These are phyloP conservation scores for Aspergillus sclerotialis DNA, from an alignment of 2,329 filamentous ascomycete genomes.

Conservation along the genomic window DNA sequence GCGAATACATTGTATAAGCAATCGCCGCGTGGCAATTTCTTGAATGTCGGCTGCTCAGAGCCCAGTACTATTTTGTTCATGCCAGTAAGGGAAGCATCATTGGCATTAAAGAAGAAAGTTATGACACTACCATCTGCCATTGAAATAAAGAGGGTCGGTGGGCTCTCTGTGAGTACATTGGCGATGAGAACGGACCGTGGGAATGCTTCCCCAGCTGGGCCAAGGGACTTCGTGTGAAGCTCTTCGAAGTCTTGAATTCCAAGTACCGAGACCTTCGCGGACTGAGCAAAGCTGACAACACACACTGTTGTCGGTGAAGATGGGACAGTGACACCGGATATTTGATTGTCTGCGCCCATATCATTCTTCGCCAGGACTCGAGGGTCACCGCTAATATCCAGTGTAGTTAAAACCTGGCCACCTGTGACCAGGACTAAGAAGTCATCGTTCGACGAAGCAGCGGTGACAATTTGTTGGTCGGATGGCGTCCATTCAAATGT, in stretches of 20 bases:
- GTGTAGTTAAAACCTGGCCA: conserved; percentile 63
- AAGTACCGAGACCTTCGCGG: conserved; percentile 70
- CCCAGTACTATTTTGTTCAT: conserved; percentile 80
- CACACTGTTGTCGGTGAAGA: conserved; percentile 57
- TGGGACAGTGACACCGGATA: conserved; percentile 77
- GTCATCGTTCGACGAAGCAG: conserved; percentile 65
- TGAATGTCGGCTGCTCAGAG: conserved; percentile 74
- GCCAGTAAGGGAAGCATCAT: conserved; percentile 57
- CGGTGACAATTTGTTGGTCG: conserved; percentile 57
- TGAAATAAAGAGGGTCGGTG: conserved; percentile 75
- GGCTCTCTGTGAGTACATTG: conserved; percentile 60
- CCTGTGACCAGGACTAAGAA: conserved; percentile 68
- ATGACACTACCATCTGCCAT: conserved; percentile 90
- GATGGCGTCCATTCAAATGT: conserved; percentile 42
- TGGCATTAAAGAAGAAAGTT: conserved; percentile 65
- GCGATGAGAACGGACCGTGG: conserved; percentile 76
- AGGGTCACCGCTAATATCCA: conserved; percentile 57
- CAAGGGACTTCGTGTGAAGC: conserved; percentile 57
- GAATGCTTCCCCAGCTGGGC: conserved; percentile 64
- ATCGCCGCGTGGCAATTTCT: conserved; percentile 63
- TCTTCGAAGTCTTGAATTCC: conserved; percentile 60
- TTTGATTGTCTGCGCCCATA: conserved; percentile 62
- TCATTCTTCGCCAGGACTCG: conserved; percentile 52
- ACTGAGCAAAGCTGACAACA: conserved; percentile 81
- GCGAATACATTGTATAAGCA: conserved; percentile 76